Conservation (phyloP, 148 eudicot species). For the Amaranthus palmeri region DNA sequence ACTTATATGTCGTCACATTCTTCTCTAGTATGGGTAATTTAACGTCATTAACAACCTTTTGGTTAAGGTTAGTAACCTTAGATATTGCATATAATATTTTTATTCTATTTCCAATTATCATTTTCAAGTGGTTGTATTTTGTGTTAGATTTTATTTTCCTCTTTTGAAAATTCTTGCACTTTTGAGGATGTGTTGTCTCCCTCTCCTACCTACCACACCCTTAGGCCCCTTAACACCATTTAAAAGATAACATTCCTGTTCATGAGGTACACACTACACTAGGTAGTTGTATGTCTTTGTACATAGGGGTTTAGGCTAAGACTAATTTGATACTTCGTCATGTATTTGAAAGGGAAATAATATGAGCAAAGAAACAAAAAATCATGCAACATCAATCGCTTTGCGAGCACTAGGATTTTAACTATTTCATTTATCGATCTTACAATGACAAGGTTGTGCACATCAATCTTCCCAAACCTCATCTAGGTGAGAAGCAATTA, state of each 20-base stretch:
- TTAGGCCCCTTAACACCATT: too few species aligned
- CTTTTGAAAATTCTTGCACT: background rate
- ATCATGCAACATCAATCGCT: too few species aligned
- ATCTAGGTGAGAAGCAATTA: too few species aligned
- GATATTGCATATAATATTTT: background rate
- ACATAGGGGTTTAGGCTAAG: background rate
- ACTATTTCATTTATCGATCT: too few species aligned
- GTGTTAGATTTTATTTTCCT: background rate
- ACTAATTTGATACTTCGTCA: too few species aligned
- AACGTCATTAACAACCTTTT: too few species aligned
- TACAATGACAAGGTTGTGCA: too few species aligned
- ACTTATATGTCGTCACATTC: too few species aligned
- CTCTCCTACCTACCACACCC: background rate
- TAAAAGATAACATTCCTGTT: too few species aligned
- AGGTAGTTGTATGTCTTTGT: conserved; percentile 6
- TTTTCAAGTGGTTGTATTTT: background rate
- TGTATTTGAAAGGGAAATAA: background rate
- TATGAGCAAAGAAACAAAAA: background rate
- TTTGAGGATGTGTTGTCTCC: background rate
- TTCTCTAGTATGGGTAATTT: too few species aligned
- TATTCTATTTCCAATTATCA: background rate
- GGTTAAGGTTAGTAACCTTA: background rate
- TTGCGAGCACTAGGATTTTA: too few species aligned
- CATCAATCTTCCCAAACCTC: too few species aligned
- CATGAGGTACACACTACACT: background rate